Evolutionary conservation across 495 filamentous ascomycete genomes (phyloP).

Genomic region (Podospora anserina): DNA sequence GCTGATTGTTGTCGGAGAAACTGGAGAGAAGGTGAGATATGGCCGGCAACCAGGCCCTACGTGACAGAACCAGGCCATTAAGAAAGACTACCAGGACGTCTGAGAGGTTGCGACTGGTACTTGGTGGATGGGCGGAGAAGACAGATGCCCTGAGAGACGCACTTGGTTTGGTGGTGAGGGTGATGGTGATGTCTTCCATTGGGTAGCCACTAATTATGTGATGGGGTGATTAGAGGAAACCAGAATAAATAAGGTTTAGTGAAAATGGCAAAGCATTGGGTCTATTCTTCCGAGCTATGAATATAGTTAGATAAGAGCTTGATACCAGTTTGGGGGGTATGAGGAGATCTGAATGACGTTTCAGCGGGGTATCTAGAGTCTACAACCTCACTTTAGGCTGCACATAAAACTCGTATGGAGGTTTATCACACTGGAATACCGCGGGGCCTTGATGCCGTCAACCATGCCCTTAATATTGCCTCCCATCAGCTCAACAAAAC

Average conservation of each 20-base stretch:
- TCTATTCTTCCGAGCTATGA: background rate
- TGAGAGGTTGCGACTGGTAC: constrained; percentile 17
- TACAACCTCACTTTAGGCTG: background rate
- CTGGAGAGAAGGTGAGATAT: constrained; percentile 41
- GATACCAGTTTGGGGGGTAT: background rate
- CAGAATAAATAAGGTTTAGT: too few relatives aligned
- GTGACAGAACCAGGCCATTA: constrained; percentile 57
- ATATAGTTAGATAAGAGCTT: background rate
- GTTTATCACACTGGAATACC: too few relatives aligned
- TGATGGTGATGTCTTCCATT: constrained; percentile 23
- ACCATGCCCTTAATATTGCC: too few relatives aligned
- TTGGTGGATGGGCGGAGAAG: constrained; percentile 8
- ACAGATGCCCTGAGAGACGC: constrained; percentile 23
- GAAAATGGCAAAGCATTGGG: background rate
- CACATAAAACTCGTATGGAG: too few relatives aligned
- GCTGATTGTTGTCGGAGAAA: background rate
- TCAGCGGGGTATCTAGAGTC: background rate
- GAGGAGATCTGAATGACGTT: constrained; percentile 2
- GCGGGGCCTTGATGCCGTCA: too few relatives aligned
- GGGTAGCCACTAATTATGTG: background rate
- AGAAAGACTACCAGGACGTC: constrained; percentile 56
- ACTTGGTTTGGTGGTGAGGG: constrained; percentile 25
- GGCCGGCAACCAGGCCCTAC: constrained; percentile 47
- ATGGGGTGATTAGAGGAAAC: background rate
- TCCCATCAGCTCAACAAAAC: too few relatives aligned